A percentile compares a stretch with the other conserved stretches of the same genome.
Conservation (phyloP, 1,284 basidiomycete species). For the Coniferiporia sulphurascens region DNA sequence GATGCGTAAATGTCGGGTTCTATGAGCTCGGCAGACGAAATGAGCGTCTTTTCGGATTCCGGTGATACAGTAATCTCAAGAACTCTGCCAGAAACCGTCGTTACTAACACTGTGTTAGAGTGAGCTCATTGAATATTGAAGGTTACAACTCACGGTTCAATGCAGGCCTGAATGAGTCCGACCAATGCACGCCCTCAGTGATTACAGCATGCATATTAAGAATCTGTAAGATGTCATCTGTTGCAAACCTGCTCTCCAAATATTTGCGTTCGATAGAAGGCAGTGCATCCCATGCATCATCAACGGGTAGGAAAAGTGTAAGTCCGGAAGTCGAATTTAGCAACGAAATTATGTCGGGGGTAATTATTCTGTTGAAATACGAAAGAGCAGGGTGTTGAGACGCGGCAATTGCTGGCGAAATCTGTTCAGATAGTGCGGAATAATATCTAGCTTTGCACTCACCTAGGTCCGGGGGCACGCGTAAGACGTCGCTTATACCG, state of each 20-base stretch:
- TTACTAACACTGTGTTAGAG: slow-evolving; percentile 41
- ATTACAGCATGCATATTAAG: slow-evolving; percentile 72
- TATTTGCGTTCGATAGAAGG: slow-evolving; percentile 74
- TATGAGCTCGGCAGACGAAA: slow-evolving; percentile 64
- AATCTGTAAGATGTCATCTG: slow-evolving; percentile 73
- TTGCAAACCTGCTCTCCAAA: slow-evolving; percentile 80
- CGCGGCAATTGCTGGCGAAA: slow-evolving; percentile 49
- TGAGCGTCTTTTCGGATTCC: slow-evolving; percentile 42
- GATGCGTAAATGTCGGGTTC: slow-evolving; percentile 83
- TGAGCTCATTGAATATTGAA: slow-evolving; percentile 7
- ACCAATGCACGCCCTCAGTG: slow-evolving; percentile 55
- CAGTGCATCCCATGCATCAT: slow-evolving; percentile 70
- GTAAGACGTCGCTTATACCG: slow-evolving; percentile 72
- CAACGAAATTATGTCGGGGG: slow-evolving; percentile 46
- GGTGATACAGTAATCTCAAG: slow-evolving; percentile 55
- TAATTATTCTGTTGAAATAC: slow-evolving; percentile 67
- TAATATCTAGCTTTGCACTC: slow-evolving; percentile 22
- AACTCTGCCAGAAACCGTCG: slow-evolving; percentile 61
- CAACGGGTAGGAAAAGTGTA: slow-evolving; percentile 87
- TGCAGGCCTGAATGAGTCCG: slow-evolving; percentile 51
- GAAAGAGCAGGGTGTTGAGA: slow-evolving; percentile 54
- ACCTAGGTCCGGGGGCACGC: slow-evolving; percentile 76
- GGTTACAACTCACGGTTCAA: slow-evolving; percentile 46
- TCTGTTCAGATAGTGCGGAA: neutral
- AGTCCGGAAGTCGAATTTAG: slow-evolving; percentile 66